phyloP scores from a whole-genome alignment of 306 rosid species.

The Dalbergia cultrata region DNA sequence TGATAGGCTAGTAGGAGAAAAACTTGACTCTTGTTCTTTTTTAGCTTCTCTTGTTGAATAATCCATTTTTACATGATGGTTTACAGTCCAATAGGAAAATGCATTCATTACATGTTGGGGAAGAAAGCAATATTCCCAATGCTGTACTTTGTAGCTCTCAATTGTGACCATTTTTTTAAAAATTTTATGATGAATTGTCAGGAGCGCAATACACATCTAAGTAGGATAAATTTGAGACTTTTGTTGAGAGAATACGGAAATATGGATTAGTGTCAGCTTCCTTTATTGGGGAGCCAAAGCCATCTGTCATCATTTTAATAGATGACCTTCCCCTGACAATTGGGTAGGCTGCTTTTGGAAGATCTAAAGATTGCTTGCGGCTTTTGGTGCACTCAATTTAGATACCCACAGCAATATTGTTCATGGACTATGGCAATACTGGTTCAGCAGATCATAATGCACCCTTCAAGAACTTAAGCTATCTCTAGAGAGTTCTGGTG shows the following conservation, averaged over 20 bases:
- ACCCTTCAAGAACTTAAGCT: slow-evolving; percentile 67
- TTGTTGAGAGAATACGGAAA: slow-evolving; percentile 83
- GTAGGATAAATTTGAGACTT: slow-evolving; percentile 87
- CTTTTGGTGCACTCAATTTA: slow-evolving; percentile 71
- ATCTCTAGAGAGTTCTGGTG: slow-evolving; percentile 86
- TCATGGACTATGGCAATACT: slow-evolving; percentile 70
- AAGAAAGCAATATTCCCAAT: neutral
- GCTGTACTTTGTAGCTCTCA: slow-evolving; percentile 34
- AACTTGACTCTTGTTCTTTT: neutral
- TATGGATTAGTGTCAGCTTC: slow-evolving; percentile 75
- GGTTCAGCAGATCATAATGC: slow-evolving; percentile 75
- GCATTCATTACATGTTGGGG: neutral
- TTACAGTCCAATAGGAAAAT: slow-evolving; percentile 35
- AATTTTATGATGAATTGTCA: slow-evolving; percentile 48
- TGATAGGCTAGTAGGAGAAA: slow-evolving; percentile 23
- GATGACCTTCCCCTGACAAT: slow-evolving; percentile 87
- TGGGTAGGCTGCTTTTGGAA: slow-evolving; percentile 71
- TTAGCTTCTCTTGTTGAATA: slow-evolving; percentile 29
- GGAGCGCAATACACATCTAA: slow-evolving; percentile 82
- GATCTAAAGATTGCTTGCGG: slow-evolving; percentile 72
- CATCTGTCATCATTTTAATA: slow-evolving; percentile 72
- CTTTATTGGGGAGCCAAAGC: slow-evolving; percentile 62
- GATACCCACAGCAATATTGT: slow-evolving; percentile 85
- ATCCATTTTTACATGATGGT: slow-evolving; percentile 34
- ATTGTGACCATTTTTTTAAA: slow-evolving; percentile 38